Conservation (phyloP, 2,329 filamentous ascomycete species). For the Akanthomyces dipterigenus region DNA sequence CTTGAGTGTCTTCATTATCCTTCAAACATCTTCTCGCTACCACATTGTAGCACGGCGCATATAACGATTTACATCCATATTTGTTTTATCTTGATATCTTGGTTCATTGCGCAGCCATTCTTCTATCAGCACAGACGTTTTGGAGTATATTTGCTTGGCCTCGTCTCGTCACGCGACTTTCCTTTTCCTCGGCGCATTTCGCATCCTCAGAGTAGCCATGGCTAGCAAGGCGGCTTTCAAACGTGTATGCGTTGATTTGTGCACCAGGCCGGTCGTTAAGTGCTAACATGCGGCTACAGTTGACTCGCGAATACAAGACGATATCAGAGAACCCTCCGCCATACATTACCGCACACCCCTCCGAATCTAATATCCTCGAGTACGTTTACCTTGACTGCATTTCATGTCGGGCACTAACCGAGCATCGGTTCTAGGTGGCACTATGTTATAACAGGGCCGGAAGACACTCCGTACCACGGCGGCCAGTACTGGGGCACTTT, state of each 20-base stretch:
- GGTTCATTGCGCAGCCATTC: not conserved
- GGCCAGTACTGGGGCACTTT: slow-evolving; percentile 98
- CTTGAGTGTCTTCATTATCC: not conserved
- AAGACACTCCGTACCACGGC: slow-evolving; percentile 85
- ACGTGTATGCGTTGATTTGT: slow-evolving; percentile 43
- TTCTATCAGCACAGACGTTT: not conserved
- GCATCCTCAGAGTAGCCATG: slow-evolving; percentile 38
- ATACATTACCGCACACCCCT: slow-evolving; percentile 83
- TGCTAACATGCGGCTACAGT: slow-evolving; percentile 31
- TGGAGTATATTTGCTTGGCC: not conserved
- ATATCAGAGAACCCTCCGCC: slow-evolving; percentile 72
- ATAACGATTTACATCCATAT: not conserved
- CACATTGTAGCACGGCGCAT: not conserved
- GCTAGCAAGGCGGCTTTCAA: slow-evolving; percentile 68
- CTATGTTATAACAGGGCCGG: slow-evolving; percentile 91
- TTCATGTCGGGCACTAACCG: slow-evolving; percentile 14
- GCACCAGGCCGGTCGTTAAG: not conserved
- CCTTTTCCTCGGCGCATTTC: not conserved
- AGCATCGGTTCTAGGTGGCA: slow-evolving; percentile 59
- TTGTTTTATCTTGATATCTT: not conserved
- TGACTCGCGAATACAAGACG: slow-evolving; percentile 56
- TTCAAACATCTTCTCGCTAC: not conserved
- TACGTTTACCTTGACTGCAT: slow-evolving; percentile 32
- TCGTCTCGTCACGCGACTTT: slow-evolving; percentile 11
- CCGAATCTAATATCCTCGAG: slow-evolving; percentile 88